Evolutionary conservation across 768 basidiomycete genomes (phyloP).

Genomic region (Royoungia palumana): DNA sequence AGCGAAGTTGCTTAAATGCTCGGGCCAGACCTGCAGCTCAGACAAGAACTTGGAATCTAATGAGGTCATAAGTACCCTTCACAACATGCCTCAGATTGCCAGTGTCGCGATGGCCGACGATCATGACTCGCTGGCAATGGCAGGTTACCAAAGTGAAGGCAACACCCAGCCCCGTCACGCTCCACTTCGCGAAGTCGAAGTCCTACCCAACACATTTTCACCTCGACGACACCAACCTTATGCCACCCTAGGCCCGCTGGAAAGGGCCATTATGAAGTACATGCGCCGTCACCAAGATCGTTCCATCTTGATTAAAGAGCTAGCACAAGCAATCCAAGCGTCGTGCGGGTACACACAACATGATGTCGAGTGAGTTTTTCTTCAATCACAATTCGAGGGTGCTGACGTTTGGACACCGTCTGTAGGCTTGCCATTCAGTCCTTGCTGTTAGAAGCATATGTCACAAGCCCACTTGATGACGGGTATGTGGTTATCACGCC

Average conservation of each 20-base stretch:
- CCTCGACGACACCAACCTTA: constrained; percentile 21
- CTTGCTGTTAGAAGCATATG: constrained; percentile 27
- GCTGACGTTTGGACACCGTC: neutral
- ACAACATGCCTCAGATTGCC: neutral
- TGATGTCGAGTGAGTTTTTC: constrained; percentile 22
- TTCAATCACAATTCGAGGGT: neutral
- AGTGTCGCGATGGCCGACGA: neutral
- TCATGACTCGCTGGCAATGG: too few relatives aligned
- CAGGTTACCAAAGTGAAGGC: neutral
- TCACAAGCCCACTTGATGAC: constrained; percentile 31
- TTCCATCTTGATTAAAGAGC: constrained; percentile 9
- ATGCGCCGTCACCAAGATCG: constrained; percentile 4
- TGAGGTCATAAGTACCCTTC: neutral
- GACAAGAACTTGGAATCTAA: neutral
- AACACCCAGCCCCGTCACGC: neutral
- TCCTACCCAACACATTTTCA: constrained; percentile 16
- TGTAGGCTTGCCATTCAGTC: constrained; percentile 19
- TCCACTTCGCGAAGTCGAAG: neutral
- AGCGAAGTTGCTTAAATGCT: neutral
- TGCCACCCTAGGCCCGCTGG: constrained; percentile 15
- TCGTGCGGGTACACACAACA: constrained; percentile 12
- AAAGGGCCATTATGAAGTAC: constrained; percentile 18
- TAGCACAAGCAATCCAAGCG: constrained; percentile 12
- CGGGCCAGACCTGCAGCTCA: constrained; percentile 6
- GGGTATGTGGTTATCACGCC: constrained; percentile 29